Evolutionary conservation across 2,329 filamentous ascomycete species (phyloP), one percentile per base, ranked within the genome.

Genomic region (Aureobasidium sp.): DNA sequence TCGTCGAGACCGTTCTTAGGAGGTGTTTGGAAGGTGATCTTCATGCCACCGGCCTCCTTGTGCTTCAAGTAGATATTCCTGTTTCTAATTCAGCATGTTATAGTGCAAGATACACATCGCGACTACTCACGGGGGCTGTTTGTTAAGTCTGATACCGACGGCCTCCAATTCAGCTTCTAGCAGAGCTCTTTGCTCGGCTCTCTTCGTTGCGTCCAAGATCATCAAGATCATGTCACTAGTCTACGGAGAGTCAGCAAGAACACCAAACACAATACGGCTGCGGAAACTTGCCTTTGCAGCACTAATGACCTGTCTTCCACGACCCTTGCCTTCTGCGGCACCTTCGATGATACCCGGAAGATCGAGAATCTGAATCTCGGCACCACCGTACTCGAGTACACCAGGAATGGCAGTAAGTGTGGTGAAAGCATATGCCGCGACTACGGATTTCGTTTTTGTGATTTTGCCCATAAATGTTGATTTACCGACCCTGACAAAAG

Each of bases 391-490:
- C 79, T 97, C 93, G 60, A 99, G 83, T 41, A 99, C 95, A 68
- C 94, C 94, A 1, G 94, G 94, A 67, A 99, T 99, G 39, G 94
- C 95, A 10, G 94, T 99, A 48, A 99, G 81, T 1, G 94, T 99
- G 11, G 94, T 99, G 84, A 99, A 99, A 61, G 93, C 87, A 73
- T 99, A 99, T 0, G 94, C 90, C 0, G 94, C 94, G 32, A 97
- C 91, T 74, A 97, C 93, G 55, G 91, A 96, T 71, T 91, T 91
- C 41, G 95, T 99, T 78, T 96, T 97, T 54, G 94, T 99, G 73
- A 99, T 95, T 72, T 97, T 97, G 53, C 92, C 97, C n/a, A 99
- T 75, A 72, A 99, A 97, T 0, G 94, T 99, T 2, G 94, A 99
- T 79, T 99, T 99, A 74, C 94, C 94, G 57, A 99, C 94, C 34